A percentile compares a stretch with the other conserved stretches of the same genome.
These are phyloP conservation scores for Macroventuria anomochaeta DNA, from an alignment of 2,329 filamentous ascomycete species.

Conservation along the genomic window DNA sequence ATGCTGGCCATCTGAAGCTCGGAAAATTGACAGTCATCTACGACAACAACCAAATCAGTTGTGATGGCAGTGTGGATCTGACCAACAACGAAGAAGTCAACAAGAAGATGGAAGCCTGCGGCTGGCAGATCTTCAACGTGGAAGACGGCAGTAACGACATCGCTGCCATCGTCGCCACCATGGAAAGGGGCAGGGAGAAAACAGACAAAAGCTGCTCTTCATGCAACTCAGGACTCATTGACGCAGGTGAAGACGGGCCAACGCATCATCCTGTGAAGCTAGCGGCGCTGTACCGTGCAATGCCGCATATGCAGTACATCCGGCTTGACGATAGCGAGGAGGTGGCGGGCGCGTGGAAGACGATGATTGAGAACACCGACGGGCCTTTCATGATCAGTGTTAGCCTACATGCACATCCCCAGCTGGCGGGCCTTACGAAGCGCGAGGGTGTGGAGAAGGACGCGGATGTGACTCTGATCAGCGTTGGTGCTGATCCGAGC, in stretches of 20 bases:
- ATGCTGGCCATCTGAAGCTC: conserved; percentile 62
- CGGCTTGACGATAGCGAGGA: conserved; percentile 66
- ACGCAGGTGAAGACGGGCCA: conserved; percentile 63
- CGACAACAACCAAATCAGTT: conserved; percentile 66
- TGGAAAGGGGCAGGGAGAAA: conserved; percentile 54
- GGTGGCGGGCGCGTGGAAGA: conserved; percentile 60
- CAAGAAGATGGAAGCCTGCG: conserved; percentile 62
- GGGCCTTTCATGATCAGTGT: conserved; percentile 58
- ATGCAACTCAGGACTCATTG: conserved; percentile 68
- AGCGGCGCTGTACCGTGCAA: conserved; percentile 63
- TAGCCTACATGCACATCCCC: conserved; percentile 52
- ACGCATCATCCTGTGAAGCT: conserved; percentile 69
- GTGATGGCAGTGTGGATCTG: conserved; percentile 61
- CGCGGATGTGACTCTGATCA: conserved; percentile 56
- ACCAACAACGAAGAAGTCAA: conserved; percentile 64
- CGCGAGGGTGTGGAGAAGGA: conserved; percentile 54
- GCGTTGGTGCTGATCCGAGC: conserved; percentile 55
- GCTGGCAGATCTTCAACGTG: conserved; percentile 62
- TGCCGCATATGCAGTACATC: conserved; percentile 68
- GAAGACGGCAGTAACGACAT: conserved; percentile 61
- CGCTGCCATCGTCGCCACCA: conserved; percentile 53
- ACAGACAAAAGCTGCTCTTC: conserved; percentile 59
- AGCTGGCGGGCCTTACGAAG: conserved; percentile 47
- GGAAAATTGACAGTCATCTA: conserved; percentile 64
- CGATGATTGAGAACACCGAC: conserved; percentile 52